Evolutionary conservation across 306 rosid species (phyloP).

Genomic region (Morella rubra): DNA sequence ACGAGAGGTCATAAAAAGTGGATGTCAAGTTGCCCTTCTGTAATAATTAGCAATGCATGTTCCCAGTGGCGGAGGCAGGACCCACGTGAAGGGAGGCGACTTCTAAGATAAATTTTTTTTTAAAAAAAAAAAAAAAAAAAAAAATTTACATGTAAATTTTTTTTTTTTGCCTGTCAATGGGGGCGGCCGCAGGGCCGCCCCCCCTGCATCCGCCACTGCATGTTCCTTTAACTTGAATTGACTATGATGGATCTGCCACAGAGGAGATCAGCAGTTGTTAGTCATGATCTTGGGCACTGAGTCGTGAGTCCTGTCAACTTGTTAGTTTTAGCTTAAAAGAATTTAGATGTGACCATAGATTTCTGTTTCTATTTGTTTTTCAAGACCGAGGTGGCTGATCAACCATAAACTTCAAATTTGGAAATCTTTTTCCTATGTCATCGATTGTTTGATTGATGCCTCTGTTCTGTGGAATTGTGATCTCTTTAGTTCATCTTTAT

Average conservation of each 20-base stretch:
- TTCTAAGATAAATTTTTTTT: too few species aligned
- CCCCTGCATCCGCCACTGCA: too few species aligned
- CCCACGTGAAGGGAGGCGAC: too few species aligned
- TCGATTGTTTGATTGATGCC: neutral
- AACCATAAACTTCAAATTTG: neutral
- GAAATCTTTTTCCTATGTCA: neutral
- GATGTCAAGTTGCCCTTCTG: neutral
- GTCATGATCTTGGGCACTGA: neutral
- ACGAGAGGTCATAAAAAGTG: neutral
- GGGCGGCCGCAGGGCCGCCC: too few species aligned
- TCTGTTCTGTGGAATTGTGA: neutral
- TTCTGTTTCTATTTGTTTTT: neutral
- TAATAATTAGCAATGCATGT: neutral
- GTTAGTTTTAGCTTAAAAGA: neutral
- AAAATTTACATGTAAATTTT: too few species aligned
- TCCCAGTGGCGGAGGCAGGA: too few species aligned
- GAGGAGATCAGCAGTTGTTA: neutral
- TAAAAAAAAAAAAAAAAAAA: too few species aligned
- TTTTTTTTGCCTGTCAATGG: too few species aligned
- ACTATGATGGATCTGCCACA: neutral
- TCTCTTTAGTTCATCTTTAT: slow-evolving; percentile 12
- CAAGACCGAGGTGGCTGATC: neutral
- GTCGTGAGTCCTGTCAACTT: neutral
- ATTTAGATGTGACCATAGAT: too few species aligned
- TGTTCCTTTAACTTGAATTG: neutral